Conservation (phyloP, 1,284 basidiomycete species). For the Spongiforma sp. region DNA sequence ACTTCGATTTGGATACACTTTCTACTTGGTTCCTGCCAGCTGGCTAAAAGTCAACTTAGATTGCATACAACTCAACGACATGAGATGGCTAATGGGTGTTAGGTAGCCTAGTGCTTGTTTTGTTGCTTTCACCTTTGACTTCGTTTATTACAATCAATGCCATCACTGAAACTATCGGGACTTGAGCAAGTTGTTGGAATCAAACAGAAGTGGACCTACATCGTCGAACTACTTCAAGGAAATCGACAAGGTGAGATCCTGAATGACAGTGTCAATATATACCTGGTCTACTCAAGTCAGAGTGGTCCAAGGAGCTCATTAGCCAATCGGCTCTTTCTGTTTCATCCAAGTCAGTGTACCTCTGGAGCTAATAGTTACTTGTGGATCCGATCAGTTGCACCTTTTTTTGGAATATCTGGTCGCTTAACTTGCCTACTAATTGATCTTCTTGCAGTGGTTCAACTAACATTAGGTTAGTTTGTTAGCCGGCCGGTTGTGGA, state of each 20-base stretch:
- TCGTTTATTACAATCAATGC: background rate
- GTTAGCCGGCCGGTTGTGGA: background rate
- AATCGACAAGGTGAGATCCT: background rate
- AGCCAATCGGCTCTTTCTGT: too few species aligned
- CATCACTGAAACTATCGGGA: background rate
- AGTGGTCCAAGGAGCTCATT: background rate
- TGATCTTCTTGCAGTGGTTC: background rate
- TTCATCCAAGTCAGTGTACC: too few species aligned
- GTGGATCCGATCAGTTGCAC: background rate
- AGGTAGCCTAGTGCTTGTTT: background rate
- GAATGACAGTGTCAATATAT: background rate
- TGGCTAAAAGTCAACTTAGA: background rate
- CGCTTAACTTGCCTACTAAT: background rate
- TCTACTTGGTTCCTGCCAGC: background rate
- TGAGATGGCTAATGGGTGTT: background rate
- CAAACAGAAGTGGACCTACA: background rate
- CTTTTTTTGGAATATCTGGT: background rate
- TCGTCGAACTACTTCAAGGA: background rate
- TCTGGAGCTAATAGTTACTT: background rate
- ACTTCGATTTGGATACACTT: background rate
- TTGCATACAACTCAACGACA: background rate
- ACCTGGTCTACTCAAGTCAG: background rate
- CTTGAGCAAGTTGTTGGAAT: background rate
- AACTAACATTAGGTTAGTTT: background rate
- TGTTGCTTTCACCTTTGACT: background rate